A percentile compares a stretch with the other conserved stretches of the same genome.
These are phyloP conservation scores for Penicillium decumbens DNA, from an alignment of 2,329 filamentous ascomycete species.

Conservation along the genomic window DNA sequence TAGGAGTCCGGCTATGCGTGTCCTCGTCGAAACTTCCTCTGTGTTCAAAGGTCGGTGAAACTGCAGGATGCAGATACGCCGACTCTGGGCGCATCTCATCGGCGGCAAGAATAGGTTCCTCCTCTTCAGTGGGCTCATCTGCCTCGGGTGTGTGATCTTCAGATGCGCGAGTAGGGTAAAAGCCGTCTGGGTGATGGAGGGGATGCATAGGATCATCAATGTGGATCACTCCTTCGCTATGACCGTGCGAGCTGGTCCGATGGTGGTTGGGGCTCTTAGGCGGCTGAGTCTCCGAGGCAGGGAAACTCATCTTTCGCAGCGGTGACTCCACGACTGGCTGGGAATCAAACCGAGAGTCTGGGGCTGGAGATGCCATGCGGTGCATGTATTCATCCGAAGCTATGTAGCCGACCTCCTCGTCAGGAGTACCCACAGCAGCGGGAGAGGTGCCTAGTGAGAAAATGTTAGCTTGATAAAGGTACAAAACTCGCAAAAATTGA, in stretches of 20 bases:
- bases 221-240: slow-evolving; percentile 57
- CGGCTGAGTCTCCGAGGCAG: slow-evolving; percentile 45
- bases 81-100: slow-evolving; percentile 73
- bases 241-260: slow-evolving; percentile 13
- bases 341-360: slow-evolving; percentile 41
- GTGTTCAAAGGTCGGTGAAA: slow-evolving; percentile 67
- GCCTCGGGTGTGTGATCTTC: slow-evolving; percentile 47
- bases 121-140: slow-evolving; percentile 54
- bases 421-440: slow-evolving; percentile 67
- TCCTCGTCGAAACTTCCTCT: slow-evolving; percentile 55
- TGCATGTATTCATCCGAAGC: slow-evolving; percentile 80
- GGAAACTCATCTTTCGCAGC: slow-evolving; percentile 48
- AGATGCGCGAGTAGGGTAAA: slow-evolving; percentile 46
- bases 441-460: slow-evolving; percentile 51
- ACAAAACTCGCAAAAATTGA: neutral
- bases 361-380: slow-evolving; percentile 64
- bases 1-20: slow-evolving; percentile 49
- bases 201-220: slow-evolving; percentile 61
- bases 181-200: slow-evolving; percentile 46
- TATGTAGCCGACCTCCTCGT: slow-evolving; percentile 84
- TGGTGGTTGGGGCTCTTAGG: slow-evolving; percentile 14
- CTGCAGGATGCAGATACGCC: slow-evolving; percentile 70
- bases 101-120: slow-evolving; percentile 77
- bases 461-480: neutral
- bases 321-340: slow-evolving; percentile 50